Conservation (phyloP, 371 early-diverging fungal genomes). For the Syncephalastrum racemosum region DNA sequence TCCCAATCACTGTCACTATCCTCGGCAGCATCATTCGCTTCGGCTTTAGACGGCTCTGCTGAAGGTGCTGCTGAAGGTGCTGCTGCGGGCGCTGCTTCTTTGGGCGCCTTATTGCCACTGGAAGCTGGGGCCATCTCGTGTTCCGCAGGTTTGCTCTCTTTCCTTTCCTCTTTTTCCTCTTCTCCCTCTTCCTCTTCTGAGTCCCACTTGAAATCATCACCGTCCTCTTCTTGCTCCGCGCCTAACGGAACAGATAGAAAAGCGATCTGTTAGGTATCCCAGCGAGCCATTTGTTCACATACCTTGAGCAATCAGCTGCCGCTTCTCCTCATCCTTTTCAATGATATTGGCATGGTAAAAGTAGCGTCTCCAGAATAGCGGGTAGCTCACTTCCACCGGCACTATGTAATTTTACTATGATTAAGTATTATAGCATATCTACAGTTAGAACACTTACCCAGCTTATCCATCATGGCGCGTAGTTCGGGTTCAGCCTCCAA, state of each 20-base stretch:
- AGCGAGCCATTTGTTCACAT: neutral
- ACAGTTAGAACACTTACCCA: conserved; percentile 19
- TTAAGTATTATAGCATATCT: neutral
- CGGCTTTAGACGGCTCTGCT: too few species aligned
- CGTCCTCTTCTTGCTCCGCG: conserved; percentile 24
- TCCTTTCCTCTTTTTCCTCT: conserved; percentile 4
- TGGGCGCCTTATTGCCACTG: too few species aligned
- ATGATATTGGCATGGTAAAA: conserved; percentile 47
- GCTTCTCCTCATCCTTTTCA: conserved; percentile 47
- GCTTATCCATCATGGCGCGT: conserved; percentile 42
- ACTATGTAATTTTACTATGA: conserved; percentile 16
- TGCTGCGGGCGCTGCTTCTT: conserved; percentile 21
- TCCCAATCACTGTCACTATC: conserved; percentile 50
- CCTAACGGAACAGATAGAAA: conserved; percentile 3
- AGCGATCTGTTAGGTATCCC: neutral
- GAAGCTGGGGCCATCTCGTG: too few species aligned
- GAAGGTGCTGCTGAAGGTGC: too few species aligned
- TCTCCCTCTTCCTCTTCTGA: conserved; percentile 46
- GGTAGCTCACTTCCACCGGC: conserved; percentile 46
- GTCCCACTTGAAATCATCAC: conserved; percentile 51
- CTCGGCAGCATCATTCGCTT: conserved; percentile 3
- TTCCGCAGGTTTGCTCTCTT: neutral
- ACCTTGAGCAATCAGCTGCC: conserved; percentile 43
- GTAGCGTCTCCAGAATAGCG: conserved; percentile 48
- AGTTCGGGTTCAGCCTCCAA: conserved; percentile 36